These are phyloP conservation scores for Trametes meyenii DNA, from an alignment of 768 basidiomycete species.

Conservation along the genomic window DNA sequence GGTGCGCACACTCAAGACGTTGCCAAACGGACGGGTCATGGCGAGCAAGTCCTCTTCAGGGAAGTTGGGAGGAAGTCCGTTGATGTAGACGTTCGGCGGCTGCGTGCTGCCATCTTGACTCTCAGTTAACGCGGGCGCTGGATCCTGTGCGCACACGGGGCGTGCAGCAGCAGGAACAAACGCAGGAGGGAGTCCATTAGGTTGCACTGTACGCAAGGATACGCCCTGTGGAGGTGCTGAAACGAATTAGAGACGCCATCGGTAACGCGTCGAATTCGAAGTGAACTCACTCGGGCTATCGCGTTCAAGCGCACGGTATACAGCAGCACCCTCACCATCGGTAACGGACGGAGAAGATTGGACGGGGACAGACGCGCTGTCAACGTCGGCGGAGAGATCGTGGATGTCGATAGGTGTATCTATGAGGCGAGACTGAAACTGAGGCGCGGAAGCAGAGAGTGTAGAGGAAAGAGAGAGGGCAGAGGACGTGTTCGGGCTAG, in stretches of 20 bases:
- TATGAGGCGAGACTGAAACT: slow-evolving; percentile 23
- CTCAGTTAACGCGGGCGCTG: neutral
- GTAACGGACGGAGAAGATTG: neutral
- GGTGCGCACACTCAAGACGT: slow-evolving; percentile 75
- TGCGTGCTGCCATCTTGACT: slow-evolving; percentile 6
- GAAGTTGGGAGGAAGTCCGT: slow-evolving; percentile 82
- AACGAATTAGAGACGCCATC: too few relatives aligned
- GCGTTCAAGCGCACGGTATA: neutral
- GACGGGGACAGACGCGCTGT: slow-evolving; percentile 1
- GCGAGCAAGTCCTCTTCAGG: slow-evolving; percentile 79
- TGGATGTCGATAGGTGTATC: slow-evolving; percentile 27
- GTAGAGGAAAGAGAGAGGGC: slow-evolving; percentile 12
- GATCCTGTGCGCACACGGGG: neutral
- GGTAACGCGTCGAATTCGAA: neutral
- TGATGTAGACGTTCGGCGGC: slow-evolving; percentile 82
- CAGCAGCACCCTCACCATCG: neutral
- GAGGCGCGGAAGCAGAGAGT: slow-evolving; percentile 21
- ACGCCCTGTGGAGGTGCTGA: slow-evolving; percentile 14
- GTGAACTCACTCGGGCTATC: slow-evolving; percentile 13
- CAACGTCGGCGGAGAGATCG: slow-evolving; percentile 11
- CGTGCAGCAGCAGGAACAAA: slow-evolving; percentile 14
- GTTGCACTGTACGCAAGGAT: neutral
- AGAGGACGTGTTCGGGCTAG: slow-evolving; percentile 10
- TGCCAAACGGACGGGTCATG: slow-evolving; percentile 72
- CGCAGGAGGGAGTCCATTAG: slow-evolving; percentile 10